Conservation (phyloP, 495 filamentous ascomycete genomes). For the Stereocaulon alpinum region DNA sequence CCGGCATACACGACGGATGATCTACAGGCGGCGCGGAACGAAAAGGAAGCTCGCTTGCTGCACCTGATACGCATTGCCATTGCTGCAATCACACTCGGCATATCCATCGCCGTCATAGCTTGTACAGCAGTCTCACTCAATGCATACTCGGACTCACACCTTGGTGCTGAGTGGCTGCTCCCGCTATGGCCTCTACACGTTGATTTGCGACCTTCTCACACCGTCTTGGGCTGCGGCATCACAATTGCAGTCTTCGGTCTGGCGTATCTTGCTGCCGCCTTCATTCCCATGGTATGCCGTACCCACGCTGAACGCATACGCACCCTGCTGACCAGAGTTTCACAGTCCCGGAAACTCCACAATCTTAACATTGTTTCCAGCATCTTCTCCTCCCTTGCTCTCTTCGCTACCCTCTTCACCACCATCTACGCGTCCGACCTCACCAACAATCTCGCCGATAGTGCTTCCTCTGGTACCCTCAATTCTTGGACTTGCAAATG, state of each 20-base stretch:
- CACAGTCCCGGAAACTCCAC: constrained; percentile 22
- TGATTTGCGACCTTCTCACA: constrained; percentile 37
- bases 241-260: constrained; percentile 33
- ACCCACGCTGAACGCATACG: neutral
- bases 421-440: constrained; percentile 36
- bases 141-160: constrained; percentile 32
- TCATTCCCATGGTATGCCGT: constrained; percentile 36
- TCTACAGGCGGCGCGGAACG: constrained; percentile 24
- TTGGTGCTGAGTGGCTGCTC: constrained; percentile 31
- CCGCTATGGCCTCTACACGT: constrained; percentile 42
- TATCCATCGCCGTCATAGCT: constrained; percentile 32
- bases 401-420: constrained; percentile 34
- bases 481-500: constrained; percentile 46
- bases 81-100: constrained; percentile 26
- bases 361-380: constrained; percentile 33
- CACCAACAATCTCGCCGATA: constrained; percentile 31
- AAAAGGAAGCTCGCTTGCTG: constrained; percentile 30
- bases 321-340: neutral
- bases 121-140: constrained; percentile 35
- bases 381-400: constrained; percentile 27
- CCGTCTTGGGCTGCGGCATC: constrained; percentile 35
- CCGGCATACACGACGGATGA: constrained; percentile 22
- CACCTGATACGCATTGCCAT: constrained; percentile 33
- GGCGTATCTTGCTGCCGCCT: constrained; percentile 32
- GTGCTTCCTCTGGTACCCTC: constrained; percentile 34